Evolutionary conservation across 805 yeast species (phyloP).

Genomic region (Candida namnaoensis): DNA sequence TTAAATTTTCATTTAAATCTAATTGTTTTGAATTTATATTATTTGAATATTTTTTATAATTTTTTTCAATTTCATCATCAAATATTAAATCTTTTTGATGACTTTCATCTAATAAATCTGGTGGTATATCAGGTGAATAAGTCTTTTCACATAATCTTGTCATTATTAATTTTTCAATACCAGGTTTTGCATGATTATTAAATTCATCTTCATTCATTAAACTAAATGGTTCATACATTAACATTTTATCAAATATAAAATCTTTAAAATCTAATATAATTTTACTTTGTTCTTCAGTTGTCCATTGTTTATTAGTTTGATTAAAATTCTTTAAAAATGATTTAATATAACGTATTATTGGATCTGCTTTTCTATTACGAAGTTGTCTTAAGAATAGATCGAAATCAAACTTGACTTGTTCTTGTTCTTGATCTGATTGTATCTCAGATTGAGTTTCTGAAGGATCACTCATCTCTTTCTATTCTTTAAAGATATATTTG

Average conservation of each 20-base stretch:
- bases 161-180: slow-evolving; percentile 88
- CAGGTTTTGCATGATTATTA: slow-evolving; percentile 68
- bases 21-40: slow-evolving; percentile 46
- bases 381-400: slow-evolving; percentile 69
- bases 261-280: slow-evolving; percentile 67
- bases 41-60: slow-evolving; percentile 53
- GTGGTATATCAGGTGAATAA: slow-evolving; percentile 68
- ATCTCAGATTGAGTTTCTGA: too few relatives aligned
- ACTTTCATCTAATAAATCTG: slow-evolving; percentile 34
- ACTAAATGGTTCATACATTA: slow-evolving; percentile 63
- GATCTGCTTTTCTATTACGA: slow-evolving; percentile 73
- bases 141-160: slow-evolving; percentile 71
- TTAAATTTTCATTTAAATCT: slow-evolving; percentile 54
- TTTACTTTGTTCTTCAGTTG: slow-evolving; percentile 69
- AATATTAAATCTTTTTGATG: slow-evolving; percentile 56
- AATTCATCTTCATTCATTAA: slow-evolving; percentile 50
- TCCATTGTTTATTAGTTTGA: slow-evolving; percentile 51
- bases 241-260: slow-evolving; percentile 60
- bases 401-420: slow-evolving; percentile 56
- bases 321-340: slow-evolving; percentile 74
- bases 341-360: slow-evolving; percentile 76
- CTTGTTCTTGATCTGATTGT: slow-evolving; percentile 9
- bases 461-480: slow-evolving; percentile 4
- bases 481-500: too few relatives aligned
- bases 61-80: slow-evolving; percentile 44